Base-by-base conservation (phyloP, 345 rosid genomes). In the Kernera saxatilis region DNA sequence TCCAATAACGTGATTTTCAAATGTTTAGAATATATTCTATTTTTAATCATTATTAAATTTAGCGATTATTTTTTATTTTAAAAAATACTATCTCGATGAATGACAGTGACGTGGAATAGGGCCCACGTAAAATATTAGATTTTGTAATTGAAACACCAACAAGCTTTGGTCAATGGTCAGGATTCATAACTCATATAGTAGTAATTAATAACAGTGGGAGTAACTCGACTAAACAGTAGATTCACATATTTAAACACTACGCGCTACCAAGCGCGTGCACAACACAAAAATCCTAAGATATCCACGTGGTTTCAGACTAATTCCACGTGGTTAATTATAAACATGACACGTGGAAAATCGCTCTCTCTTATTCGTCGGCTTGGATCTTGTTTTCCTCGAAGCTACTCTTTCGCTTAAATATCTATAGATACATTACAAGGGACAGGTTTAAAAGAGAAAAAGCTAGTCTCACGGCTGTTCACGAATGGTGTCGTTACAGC, bases 351-450 rank as follows among this genome's bases (percentile, higher is more conserved):
- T 76, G 79, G 25, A 0, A 0, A 8, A 43, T 45, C 5, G 8
- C 52, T 15, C 21, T 32, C 56, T 60, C 55, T 23, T 50, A 49
- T 45, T 83, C 71, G 70, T 67, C 77, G 80, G 76, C 80, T 78
- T 30, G 82, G 85, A 83, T 84, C 84, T 84, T 77, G 80, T 50
- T 59, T 61, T 57, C 72, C 52, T 58, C 83, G 73, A 48, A 37
- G 36, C 45, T 27, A 6, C 41, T 44, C 55, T 70, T 44, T 14
- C 52, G 12, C 49, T 41, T 62, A 54, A 55, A 55, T 17, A 73
- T 63, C 23, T 51, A 5, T 19, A 8, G 44, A 43, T 58, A 17
- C 19, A 37, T n/a, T n/a, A 27, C 18, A 11, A 12, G 29, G 29
- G 21, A 19, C 29, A 29, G 12, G 44, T 21, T 57, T 22, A 22